phyloP scores from a whole-genome alignment of 371 early-diverging fungal genomes.

The Lichtheimia ornata region DNA sequence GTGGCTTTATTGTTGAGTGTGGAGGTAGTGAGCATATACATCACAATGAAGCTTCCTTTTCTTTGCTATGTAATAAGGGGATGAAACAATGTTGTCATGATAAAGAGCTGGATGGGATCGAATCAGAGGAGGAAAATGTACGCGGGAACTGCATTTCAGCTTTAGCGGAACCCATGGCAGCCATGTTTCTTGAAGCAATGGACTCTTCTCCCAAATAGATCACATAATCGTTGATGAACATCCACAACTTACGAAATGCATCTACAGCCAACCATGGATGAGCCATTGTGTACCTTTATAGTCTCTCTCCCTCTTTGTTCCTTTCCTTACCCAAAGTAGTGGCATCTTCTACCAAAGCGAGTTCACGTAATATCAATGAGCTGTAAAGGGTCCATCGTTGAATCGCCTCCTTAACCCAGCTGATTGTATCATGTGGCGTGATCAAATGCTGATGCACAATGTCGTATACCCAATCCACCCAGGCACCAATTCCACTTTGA shows the following conservation, averaged over 20 bases:
- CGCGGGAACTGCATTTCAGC: neutral
- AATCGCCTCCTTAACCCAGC: neutral
- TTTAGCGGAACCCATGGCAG: neutral
- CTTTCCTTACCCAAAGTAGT: neutral
- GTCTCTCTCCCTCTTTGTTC: neutral
- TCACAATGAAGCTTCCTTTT: too few species aligned
- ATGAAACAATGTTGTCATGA: too few species aligned
- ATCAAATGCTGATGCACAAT: neutral
- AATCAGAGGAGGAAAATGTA: too few species aligned
- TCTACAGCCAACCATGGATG: neutral
- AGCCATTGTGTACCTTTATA: neutral
- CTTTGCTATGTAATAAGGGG: too few species aligned
- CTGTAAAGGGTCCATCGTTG: neutral
- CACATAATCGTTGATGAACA: conserved; percentile 9
- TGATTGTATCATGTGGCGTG: neutral
- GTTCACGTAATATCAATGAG: neutral
- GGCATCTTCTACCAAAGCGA: neutral
- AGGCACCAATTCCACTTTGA: neutral
- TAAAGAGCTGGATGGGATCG: too few species aligned
- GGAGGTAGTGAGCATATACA: too few species aligned
- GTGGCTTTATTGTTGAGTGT: too few species aligned
- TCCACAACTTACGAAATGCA: conserved; percentile 3
- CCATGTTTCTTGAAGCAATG: conserved; percentile 7
- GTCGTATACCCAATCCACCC: neutral
- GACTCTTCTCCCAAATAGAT: conserved; percentile 2